Conservation (phyloP, 495 filamentous ascomycete species). For the Cryomyces minteri region DNA sequence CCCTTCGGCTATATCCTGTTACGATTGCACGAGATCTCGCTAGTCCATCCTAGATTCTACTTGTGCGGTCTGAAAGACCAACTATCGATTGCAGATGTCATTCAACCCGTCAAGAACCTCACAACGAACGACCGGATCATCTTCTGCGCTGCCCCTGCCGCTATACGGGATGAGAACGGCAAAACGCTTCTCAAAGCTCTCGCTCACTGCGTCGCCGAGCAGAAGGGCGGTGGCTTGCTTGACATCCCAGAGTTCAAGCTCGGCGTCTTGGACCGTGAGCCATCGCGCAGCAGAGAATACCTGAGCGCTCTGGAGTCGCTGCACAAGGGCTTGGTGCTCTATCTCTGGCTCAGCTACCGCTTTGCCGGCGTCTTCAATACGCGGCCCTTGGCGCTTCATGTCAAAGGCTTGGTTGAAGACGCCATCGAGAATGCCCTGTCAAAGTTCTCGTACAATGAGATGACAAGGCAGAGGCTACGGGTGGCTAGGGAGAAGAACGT, state of each 20-base stretch:
- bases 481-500: slow-evolving; percentile 2
- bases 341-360: slow-evolving; percentile 66
- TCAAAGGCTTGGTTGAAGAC: slow-evolving; percentile 61
- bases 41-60: slow-evolving; percentile 46
- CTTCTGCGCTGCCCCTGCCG: slow-evolving; percentile 52
- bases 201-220: slow-evolving; percentile 47
- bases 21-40: slow-evolving; percentile 46
- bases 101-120: slow-evolving; percentile 45
- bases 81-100: slow-evolving; percentile 45
- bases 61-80: slow-evolving; percentile 42
- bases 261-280: slow-evolving; percentile 16
- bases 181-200: slow-evolving; percentile 32
- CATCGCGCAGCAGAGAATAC: slow-evolving; percentile 27
- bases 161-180: slow-evolving; percentile 19
- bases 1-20: slow-evolving; percentile 63
- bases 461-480: slow-evolving; percentile 5
- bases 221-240: slow-evolving; percentile 44
- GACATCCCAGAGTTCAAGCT: slow-evolving; percentile 28
- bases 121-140: slow-evolving; percentile 51
- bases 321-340: slow-evolving; percentile 67
- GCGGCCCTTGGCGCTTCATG: slow-evolving; percentile 56
- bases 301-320: slow-evolving; percentile 49
- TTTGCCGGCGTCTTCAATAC: slow-evolving; percentile 64
- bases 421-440: slow-evolving; percentile 52
- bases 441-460: slow-evolving; percentile 16